Conservation (phyloP, 768 basidiomycete species). For the Serendipita indica region DNA sequence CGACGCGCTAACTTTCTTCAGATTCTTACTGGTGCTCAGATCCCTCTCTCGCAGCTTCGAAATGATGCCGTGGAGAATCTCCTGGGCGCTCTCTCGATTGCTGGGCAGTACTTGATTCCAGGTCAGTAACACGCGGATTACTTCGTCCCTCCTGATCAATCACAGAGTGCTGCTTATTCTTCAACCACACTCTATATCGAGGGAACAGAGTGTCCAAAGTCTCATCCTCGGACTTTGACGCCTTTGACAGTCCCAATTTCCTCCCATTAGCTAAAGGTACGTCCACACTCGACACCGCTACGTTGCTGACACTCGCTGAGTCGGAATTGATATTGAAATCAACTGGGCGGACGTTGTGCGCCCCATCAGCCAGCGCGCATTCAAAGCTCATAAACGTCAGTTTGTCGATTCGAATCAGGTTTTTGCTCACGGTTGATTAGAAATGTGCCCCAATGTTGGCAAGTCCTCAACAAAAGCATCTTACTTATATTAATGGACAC, state of each 20-base stretch:
- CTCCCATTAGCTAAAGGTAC: conserved; percentile 60
- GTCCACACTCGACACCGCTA: no score
- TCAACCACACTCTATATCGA: conserved; percentile 76
- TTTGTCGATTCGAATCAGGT: neutral
- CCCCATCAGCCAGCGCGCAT: conserved; percentile 62
- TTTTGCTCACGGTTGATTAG: conserved; percentile 26
- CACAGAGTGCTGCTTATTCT: conserved; percentile 66
- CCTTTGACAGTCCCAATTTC: conserved; percentile 77
- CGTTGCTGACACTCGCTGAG: no score
- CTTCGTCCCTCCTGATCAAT: neutral
- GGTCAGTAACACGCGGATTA: conserved; percentile 28
- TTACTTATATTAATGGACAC: conserved; percentile 16
- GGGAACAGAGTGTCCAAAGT: conserved; percentile 55
- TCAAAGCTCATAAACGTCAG: conserved; percentile 65
- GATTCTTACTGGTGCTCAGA: conserved; percentile 90
- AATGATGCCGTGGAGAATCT: conserved; percentile 92
- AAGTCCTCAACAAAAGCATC: conserved; percentile 18
- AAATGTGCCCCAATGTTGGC: conserved; percentile 73
- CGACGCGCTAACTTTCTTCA: conserved; percentile 19
- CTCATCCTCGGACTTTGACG: conserved; percentile 70
- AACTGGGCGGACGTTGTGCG: conserved; percentile 81
- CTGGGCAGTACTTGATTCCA: conserved; percentile 84
- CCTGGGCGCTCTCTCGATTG: conserved; percentile 75
- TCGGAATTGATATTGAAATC: conserved; percentile 80
- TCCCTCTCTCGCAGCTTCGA: conserved; percentile 77